Evolutionary conservation across 768 basidiomycete genomes (phyloP).

Genomic region (Macrolepiota fuliginosa): DNA sequence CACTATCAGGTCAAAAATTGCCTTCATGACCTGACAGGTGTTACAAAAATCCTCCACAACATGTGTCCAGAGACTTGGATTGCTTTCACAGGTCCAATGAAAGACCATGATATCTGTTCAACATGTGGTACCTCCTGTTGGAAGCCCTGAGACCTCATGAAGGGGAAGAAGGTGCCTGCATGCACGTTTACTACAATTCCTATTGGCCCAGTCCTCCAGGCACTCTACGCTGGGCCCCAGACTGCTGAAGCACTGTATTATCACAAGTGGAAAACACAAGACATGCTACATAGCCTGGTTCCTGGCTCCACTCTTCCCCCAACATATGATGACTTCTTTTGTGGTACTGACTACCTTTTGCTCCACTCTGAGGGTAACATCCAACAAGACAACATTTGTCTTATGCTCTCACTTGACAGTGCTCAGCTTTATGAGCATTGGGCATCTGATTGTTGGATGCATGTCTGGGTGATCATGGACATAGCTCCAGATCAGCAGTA

Average conservation of each 20-base stretch:
- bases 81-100: constrained; percentile 27
- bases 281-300: neutral
- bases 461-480: constrained; percentile 27
- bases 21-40: constrained; percentile 28
- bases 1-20: constrained; percentile 19
- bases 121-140: constrained; percentile 25
- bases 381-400: constrained; percentile 22
- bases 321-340: constrained; percentile 22
- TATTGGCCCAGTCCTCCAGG: constrained; percentile 41
- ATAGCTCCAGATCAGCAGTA: constrained; percentile 23
- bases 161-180: constrained; percentile 15
- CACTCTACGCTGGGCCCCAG: constrained; percentile 19
- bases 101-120: constrained; percentile 19
- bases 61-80: constrained; percentile 41
- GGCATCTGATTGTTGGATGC: constrained; percentile 28
- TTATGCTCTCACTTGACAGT: constrained; percentile 35
- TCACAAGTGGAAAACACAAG: neutral
- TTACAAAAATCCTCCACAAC: constrained; percentile 31
- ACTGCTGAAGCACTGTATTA: neutral
- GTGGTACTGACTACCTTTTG: constrained; percentile 24
- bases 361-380: constrained; percentile 21
- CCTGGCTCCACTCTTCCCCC: constrained; percentile 7
- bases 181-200: constrained; percentile 37
- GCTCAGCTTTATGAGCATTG: constrained; percentile 38
- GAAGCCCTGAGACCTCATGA: constrained; percentile 13